These are phyloP conservation scores for Talaromyces wortmannii DNA, from an alignment of 495 filamentous ascomycete genomes.

Conservation along the genomic window DNA sequence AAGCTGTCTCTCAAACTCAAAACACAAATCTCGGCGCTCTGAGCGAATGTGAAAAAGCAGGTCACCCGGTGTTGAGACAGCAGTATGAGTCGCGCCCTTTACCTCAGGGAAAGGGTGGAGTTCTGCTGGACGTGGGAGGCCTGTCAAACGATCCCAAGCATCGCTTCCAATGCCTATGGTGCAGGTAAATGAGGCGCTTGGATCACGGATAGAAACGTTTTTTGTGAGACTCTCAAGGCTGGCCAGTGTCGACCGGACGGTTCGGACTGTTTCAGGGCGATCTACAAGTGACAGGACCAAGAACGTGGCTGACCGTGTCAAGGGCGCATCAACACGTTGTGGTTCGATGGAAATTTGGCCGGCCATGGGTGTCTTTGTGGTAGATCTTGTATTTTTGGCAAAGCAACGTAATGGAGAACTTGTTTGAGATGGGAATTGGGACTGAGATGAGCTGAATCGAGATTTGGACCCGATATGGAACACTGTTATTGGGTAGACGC, in stretches of 20 bases:
- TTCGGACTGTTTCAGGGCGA: constrained; percentile 23
- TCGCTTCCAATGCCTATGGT: constrained; percentile 47
- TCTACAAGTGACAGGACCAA: constrained; percentile 36
- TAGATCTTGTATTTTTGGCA: no score
- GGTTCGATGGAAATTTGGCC: neutral
- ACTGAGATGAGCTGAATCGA: no score
- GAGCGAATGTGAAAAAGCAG: constrained; percentile 52
- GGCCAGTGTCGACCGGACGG: constrained; percentile 38
- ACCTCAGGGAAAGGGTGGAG: constrained; percentile 44
- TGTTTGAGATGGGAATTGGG: no score
- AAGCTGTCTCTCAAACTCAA: constrained; percentile 50
- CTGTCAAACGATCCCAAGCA: constrained; percentile 40
- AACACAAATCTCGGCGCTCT: constrained; percentile 49
- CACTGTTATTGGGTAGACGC: no score
- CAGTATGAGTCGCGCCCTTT: constrained; percentile 36
- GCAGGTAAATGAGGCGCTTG: constrained; percentile 39
- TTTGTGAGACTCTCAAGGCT: constrained; percentile 39
- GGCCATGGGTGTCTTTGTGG: no score
- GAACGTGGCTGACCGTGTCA: constrained; percentile 45
- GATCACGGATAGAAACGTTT: constrained; percentile 47
- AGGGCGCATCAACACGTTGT: constrained; percentile 33
- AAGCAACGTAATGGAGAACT: no score
- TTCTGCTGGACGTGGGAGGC: constrained; percentile 38
- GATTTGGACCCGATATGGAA: no score
- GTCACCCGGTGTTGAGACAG: constrained; percentile 47